Evolutionary conservation across 2,329 filamentous ascomycete genomes (phyloP).

Genomic region (Penicillium rolfsii): DNA sequence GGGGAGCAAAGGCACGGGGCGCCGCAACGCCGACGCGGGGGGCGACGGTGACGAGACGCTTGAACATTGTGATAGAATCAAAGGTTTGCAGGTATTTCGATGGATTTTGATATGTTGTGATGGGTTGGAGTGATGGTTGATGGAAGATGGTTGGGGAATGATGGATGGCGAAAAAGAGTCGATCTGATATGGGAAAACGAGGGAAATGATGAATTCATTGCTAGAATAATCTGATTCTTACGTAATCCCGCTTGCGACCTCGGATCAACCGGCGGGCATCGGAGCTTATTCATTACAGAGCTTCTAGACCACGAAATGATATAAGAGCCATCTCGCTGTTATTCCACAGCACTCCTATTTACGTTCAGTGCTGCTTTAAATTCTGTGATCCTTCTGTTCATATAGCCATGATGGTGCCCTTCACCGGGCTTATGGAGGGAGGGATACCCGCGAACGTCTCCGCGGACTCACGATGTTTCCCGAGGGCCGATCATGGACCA

Average conservation of each 20-base stretch:
- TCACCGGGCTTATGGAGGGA: constrained; percentile 11
- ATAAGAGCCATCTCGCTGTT: not conserved
- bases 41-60: constrained; percentile 57
- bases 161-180: constrained; percentile 22
- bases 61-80: constrained; percentile 50
- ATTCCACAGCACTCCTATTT: not conserved
- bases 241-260: constrained; percentile 13
- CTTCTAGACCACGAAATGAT: not conserved
- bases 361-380: not conserved
- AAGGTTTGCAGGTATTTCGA: constrained; percentile 2
- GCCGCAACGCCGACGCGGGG: constrained; percentile 58
- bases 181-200: constrained; percentile 27
- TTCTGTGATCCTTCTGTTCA: constrained; percentile 21
- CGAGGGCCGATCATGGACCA: constrained; percentile 20
- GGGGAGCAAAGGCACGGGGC: constrained; percentile 52
- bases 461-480: constrained; percentile 26
- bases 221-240: constrained; percentile 35
- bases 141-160: not conserved
- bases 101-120: constrained; percentile 9
- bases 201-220: constrained; percentile 32
- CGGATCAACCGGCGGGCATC: constrained; percentile 29
- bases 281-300: constrained; percentile 26
- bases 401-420: constrained; percentile 20
- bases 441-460: constrained; percentile 27
- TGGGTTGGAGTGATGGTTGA: not conserved